phyloP scores from a whole-genome alignment of 305 asterid genomes.

The Fraxinus velutina region DNA sequence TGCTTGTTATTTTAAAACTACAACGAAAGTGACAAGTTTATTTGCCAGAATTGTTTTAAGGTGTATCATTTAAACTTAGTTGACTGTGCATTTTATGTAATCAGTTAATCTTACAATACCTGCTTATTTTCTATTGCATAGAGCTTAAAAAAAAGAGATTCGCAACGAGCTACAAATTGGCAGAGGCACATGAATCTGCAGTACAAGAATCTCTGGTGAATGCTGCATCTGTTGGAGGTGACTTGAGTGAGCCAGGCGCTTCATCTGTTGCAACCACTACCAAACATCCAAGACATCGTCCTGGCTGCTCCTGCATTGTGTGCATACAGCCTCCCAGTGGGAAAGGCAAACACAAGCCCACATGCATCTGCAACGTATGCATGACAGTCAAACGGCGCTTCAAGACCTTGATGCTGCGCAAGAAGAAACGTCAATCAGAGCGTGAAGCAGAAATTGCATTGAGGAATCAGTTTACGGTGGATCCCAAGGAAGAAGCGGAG shows the following conservation, averaged over 20 bases:
- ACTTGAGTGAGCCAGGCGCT: conserved; percentile 41
- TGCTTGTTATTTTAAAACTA: not conserved
- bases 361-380: conserved; percentile 91
- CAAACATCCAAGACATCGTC: conserved; percentile 89
- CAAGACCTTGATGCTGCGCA: conserved; percentile 94
- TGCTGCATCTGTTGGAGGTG: conserved; percentile 39
- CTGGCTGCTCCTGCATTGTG: conserved; percentile 96
- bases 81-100: not conserved
- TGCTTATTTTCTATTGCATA: conserved; percentile 23
- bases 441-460: conserved; percentile 82
- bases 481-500: conserved; percentile 67
- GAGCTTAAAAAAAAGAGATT: conserved; percentile 55
- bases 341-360: conserved; percentile 93
- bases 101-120: not conserved
- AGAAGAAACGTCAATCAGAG: conserved; percentile 87
- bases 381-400: conserved; percentile 92
- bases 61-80: not conserved
- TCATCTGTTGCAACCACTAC: conserved; percentile 75
- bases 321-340: conserved; percentile 99
- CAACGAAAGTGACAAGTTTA: not conserved
- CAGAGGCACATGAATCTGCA: conserved; percentile 39
- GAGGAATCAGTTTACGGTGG: conserved; percentile 44
- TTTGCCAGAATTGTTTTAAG: not conserved
- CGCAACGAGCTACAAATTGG: conserved; percentile 39
- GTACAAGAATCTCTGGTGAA: conserved; percentile 39